phyloP scores from a whole-genome alignment of 192 early-diverging fungal genomes.

The Backusella macrospora region DNA sequence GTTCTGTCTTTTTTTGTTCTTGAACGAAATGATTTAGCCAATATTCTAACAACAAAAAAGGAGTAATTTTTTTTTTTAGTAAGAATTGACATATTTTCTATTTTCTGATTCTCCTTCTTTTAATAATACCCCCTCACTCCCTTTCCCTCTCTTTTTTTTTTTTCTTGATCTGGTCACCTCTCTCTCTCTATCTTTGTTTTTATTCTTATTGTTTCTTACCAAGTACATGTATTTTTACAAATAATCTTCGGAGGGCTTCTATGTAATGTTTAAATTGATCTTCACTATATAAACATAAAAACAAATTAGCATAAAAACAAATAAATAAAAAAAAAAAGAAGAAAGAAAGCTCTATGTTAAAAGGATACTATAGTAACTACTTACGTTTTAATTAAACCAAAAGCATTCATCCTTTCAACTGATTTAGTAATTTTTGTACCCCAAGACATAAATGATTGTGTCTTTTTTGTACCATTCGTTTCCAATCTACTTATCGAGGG shows the following conservation, averaged over 20 bases:
- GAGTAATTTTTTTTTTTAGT: not conserved
- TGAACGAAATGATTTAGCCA: conserved; percentile 37
- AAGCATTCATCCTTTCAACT: conserved; percentile 46
- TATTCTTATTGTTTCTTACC: conserved; percentile 12
- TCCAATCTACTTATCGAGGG: not conserved
- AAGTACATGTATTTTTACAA: conserved; percentile 35
- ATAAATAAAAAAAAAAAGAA: not conserved
- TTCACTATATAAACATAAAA: conserved; percentile 29
- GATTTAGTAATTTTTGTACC: conserved; percentile 44
- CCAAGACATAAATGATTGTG: conserved; percentile 40
- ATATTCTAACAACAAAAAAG: conserved; percentile 22
- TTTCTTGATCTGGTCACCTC: not conserved
- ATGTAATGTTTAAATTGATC: conserved; percentile 43
- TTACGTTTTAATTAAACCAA: conserved; percentile 38
- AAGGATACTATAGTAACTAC: not conserved
- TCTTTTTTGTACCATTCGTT: conserved; percentile 13
- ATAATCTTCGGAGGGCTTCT: conserved; percentile 33
- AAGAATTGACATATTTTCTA: too few relatives aligned
- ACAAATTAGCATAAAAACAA: not conserved
- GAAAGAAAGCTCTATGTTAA: too few relatives aligned
- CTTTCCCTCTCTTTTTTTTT: not conserved
- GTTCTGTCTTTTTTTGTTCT: conserved; percentile 6
- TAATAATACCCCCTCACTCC: too few relatives aligned
- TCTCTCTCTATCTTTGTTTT: not conserved
- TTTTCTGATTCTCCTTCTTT: too few relatives aligned